These are phyloP conservation scores for Verticillium klebahnii DNA, from an alignment of 2,329 filamentous ascomycete species.

Conservation along the genomic window DNA sequence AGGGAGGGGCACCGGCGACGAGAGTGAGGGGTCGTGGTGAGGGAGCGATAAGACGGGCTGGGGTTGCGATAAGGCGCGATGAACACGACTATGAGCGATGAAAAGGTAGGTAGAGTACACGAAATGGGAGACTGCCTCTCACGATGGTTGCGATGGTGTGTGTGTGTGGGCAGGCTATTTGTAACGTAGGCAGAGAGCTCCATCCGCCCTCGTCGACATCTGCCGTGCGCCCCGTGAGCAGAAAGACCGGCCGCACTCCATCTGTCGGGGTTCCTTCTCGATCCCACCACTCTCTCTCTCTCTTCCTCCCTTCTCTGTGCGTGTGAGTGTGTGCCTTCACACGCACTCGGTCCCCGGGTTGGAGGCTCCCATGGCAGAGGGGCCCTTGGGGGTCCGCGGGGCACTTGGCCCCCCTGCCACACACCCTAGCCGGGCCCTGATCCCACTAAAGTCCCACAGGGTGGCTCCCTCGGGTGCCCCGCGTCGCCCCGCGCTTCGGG, in stretches of 20 bases:
- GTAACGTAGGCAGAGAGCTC: not conserved
- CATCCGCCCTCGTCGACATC: not conserved
- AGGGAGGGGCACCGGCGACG: too few relatives aligned
- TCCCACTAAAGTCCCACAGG: not conserved
- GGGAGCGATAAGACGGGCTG: not conserved
- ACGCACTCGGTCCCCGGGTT: not conserved
- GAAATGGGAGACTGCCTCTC: not conserved
- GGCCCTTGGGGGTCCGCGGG: not conserved
- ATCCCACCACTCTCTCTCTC: not conserved
- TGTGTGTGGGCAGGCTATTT: not conserved
- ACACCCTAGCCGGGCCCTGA: not conserved
- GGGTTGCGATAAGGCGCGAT: not conserved
- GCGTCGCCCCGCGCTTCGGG: conserved; percentile 3
- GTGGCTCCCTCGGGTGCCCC: not conserved
- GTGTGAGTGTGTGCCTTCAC: not conserved
- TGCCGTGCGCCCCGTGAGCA: not conserved
- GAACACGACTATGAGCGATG: not conserved
- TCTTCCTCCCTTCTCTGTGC: not conserved
- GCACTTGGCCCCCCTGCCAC: not conserved
- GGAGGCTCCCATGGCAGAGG: not conserved
- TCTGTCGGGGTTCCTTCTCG: not conserved
- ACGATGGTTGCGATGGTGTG: not conserved
- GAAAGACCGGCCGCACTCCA: not conserved
- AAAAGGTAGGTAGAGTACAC: not conserved
- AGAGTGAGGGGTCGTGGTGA: not conserved